Base-by-base conservation (phyloP, 495 filamentous ascomycete species). In the Lasiosphaeris hirsuta region DNA sequence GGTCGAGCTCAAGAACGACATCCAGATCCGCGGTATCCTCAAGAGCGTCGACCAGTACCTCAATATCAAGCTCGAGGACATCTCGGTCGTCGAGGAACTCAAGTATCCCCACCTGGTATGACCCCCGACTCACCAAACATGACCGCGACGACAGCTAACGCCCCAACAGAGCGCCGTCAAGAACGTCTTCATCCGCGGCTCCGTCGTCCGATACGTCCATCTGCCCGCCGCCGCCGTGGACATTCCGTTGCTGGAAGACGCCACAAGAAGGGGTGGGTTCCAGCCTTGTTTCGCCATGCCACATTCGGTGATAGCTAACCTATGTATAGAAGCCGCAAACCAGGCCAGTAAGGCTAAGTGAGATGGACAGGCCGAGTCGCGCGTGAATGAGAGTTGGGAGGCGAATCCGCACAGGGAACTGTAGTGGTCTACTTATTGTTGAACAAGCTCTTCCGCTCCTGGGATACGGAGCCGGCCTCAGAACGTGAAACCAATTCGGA, bases 1-100 rank as follows among this genome's bases (percentile, higher is more conserved):
- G 39, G 90, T 98, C 72, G 94, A 97, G 76, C 89, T 98, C 73
- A 98, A 98, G 78, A 98, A 98, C 73, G 94, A 98, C 75, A 93
- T 98, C 61, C 88, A 89, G 64, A 96, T 98, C 71, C 87, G 88
- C 57, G 94, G 94, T 57, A 92, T 85, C 17, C 83, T 98, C 59
- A 97, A 97, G 78, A 92, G 87, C 61, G 94, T 98, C 61, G 94
- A 98, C 72, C 95, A 97, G 72, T 98, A 92, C 74, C 85, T 98
- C 61, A 98, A 98, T 77, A 97, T 98, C 78, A 97, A 97, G 77
- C 84, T 97, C 38, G 93, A 98, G 68, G 89, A 97, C 69, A 92
- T 97, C 61, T 81, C 85, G 61, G 92, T 96, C 13, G 76, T 95
- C 34, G 94, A 98, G 49, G 89, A 97, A 71, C 72, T 89, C 64